Evolutionary conservation across 495 filamentous ascomycete species (phyloP).

Genomic region (Hypoxylon lenormandii): DNA sequence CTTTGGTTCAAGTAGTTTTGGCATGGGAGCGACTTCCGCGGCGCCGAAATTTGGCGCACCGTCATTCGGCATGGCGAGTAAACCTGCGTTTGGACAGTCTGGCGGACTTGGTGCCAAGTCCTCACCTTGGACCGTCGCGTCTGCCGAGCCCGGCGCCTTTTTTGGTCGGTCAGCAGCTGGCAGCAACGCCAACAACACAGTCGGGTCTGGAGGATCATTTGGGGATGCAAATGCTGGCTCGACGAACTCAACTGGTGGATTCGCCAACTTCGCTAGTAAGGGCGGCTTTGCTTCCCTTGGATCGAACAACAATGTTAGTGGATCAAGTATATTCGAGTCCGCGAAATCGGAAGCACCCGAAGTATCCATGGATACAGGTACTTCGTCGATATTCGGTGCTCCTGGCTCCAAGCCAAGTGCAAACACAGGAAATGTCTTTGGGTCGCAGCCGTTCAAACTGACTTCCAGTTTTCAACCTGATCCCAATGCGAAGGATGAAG

Average conservation of each 20-base stretch:
- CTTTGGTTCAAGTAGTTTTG: slow-evolving; percentile 58
- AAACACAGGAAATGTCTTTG: slow-evolving; percentile 62
- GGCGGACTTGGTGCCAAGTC: slow-evolving; percentile 52
- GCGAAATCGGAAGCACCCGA: slow-evolving; percentile 55
- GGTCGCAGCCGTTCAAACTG: slow-evolving; percentile 74
- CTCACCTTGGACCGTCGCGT: slow-evolving; percentile 59
- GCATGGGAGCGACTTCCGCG: slow-evolving; percentile 63
- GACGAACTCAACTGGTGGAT: slow-evolving; percentile 58
- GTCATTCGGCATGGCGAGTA: slow-evolving; percentile 51
- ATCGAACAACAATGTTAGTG: slow-evolving; percentile 42
- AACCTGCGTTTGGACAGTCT: slow-evolving; percentile 67
- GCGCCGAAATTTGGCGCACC: slow-evolving; percentile 58
- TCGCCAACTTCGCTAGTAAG: slow-evolving; percentile 70
- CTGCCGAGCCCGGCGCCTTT: slow-evolving; percentile 44
- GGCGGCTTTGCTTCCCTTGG: slow-evolving; percentile 67
- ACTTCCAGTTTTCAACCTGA: slow-evolving; percentile 85
- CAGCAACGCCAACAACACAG: slow-evolving; percentile 19
- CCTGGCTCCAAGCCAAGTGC: slow-evolving; percentile 59
- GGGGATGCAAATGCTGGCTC: slow-evolving; percentile 42
- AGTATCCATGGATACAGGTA: slow-evolving; percentile 57
- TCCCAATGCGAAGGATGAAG: slow-evolving; percentile 70
- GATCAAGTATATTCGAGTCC: slow-evolving; percentile 65
- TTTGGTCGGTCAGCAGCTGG: slow-evolving; percentile 59
- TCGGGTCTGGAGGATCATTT: slow-evolving; percentile 45
- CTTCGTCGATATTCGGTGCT: slow-evolving; percentile 55